Evolutionary conservation across 106 monocot species (phyloP), one percentile per base, ranked within the genome.

Genomic region (Dactylorhiza incarnata): DNA sequence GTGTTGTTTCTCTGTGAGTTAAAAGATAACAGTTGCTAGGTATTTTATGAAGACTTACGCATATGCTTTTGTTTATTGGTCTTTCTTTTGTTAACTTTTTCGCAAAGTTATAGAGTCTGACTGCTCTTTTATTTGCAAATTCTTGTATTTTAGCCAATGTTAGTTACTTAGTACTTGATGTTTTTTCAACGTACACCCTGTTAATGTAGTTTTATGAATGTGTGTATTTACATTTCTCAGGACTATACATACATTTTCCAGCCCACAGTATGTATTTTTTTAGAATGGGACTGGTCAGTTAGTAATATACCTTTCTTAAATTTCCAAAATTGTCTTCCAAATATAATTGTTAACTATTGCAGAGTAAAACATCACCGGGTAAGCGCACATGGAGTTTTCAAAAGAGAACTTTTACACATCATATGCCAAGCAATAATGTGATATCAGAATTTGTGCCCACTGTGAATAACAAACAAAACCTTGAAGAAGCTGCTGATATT

Each of bases 371-470:
- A 68, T 80, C 88, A 80, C 83, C 86, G 55, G 88, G 84, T 52
- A 99, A 94, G 74, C 78, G 84, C 37, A 83, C 84, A 56, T 99
- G 97, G 97, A 94, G 97, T 79, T 94, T 99, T 75, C 81, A 89
- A 20, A 91, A 87, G 84, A 99, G 79, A 84, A 91, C 94, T 62
- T 53, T 78, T 26, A 80, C 75, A 17, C 89, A 86, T 77, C 87
- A 87, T 73, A 83, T 94, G 44, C 80, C 86, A 50, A 88, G 81
- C 71, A 91, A 86, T 79, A 87, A 17, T 79, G 82, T 82, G 19
- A 84, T 76, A 6, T 86, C 84, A 59, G 93, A 84, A 65, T 81
- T 86, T 70, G 37, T 78, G 17, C 47, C 85, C 81, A 71, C 84
- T 53, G 25, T 13, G 14, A 66, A 50, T 66, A 76, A 82, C 68